phyloP scores from a whole-genome alignment of 108 stramenopile genomes.

The Pseudonitzschia pungens region DNA sequence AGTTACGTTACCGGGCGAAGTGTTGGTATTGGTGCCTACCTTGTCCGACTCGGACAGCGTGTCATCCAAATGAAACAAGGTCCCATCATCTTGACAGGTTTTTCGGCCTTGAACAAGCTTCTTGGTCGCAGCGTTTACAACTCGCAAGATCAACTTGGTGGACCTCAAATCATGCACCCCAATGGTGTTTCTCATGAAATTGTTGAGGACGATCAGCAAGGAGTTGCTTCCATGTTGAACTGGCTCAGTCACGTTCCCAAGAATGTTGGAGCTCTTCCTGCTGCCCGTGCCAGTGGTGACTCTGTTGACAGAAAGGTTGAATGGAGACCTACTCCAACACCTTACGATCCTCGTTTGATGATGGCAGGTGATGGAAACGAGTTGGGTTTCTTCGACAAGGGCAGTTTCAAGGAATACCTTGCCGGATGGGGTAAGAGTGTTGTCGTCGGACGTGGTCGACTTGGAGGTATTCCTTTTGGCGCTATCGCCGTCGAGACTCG shows the following conservation, averaged over 20 bases:
- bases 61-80: constrained; percentile 92
- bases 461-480: constrained; percentile 98
- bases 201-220: constrained; percentile 93
- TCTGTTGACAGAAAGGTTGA: constrained; percentile 88
- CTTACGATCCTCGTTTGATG: constrained; percentile 96
- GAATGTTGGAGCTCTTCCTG: constrained; percentile 72
- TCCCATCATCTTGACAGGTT: constrained; percentile 95
- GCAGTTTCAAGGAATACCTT: constrained; percentile 94
- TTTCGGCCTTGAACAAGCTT: constrained; percentile 96
- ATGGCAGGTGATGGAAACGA: constrained; percentile 76
- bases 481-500: constrained; percentile 97
- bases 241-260: constrained; percentile 97
- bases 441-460: constrained; percentile 93
- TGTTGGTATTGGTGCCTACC: constrained; percentile 95
- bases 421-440: constrained; percentile 98
- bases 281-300: constrained; percentile 76
- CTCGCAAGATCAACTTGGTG: constrained; percentile 97
- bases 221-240: constrained; percentile 83
- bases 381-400: constrained; percentile 94
- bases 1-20: constrained; percentile 95
- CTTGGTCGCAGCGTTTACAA: constrained; percentile 96
- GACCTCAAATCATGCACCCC: constrained; percentile 97
- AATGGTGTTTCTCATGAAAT: constrained; percentile 94
- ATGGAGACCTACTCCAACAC: constrained; percentile 87
- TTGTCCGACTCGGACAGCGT: constrained; percentile 92